Percentiles rank a stretch among this genome's conserved stretches.
Evolutionary conservation across 2,329 filamentous ascomycete genomes (phyloP).

Genomic region (Dactylellina cionopaga): DNA sequence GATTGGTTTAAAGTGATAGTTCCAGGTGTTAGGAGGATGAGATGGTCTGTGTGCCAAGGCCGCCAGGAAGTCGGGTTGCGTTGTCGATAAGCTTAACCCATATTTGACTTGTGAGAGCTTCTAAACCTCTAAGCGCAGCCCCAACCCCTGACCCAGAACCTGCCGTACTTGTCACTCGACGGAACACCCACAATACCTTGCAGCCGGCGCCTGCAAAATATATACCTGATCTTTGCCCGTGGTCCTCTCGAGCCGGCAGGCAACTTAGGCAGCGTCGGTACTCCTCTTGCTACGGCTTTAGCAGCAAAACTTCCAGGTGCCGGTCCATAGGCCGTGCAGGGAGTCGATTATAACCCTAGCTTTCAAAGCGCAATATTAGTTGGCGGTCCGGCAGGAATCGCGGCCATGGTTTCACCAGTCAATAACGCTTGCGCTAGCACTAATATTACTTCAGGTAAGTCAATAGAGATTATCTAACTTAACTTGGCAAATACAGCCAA

Average conservation of each 20-base stretch:
- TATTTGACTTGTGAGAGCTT: too few relatives aligned
- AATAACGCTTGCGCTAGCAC: neutral
- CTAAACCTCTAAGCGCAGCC: neutral
- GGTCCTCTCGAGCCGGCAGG: constrained; percentile 57
- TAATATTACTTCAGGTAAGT: neutral
- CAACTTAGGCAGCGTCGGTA: constrained; percentile 57
- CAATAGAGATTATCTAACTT: too few relatives aligned
- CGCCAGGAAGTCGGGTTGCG: too few relatives aligned
- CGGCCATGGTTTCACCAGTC: neutral
- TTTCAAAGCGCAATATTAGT: constrained; percentile 54
- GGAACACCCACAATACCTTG: neutral
- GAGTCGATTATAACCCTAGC: constrained; percentile 56
- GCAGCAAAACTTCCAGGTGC: constrained; percentile 26
- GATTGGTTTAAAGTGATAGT: too few relatives aligned
- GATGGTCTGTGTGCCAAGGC: too few relatives aligned
- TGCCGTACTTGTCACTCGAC: neutral
- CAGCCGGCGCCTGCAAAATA: neutral
- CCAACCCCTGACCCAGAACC: too few relatives aligned
- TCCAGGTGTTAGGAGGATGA: too few relatives aligned
- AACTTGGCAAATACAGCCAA: constrained; percentile 56
- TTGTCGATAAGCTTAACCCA: too few relatives aligned
- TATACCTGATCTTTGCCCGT: constrained; percentile 57
- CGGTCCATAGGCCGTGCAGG: constrained; percentile 55
- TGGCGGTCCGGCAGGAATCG: constrained; percentile 53
- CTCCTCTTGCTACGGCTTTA: constrained; percentile 55